Conservation (phyloP, 129 eudicot genomes). For the carrot (Daucus carota) region DH1_v3.0 NC_030383.2:51858501-51859000, state of each 20-base stretch:
- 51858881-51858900: constrained; percentile 78
- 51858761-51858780: constrained; percentile 97
- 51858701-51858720: background rate
- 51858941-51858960: background rate
- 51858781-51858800: constrained; percentile 94
- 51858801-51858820: constrained; percentile 95
- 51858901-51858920: constrained; percentile 95
- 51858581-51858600: constrained; percentile 94
- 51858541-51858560: constrained; percentile 97
- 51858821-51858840: constrained; percentile 97
- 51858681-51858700: background rate
- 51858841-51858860: constrained; percentile 98
- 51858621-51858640: constrained; percentile 94
- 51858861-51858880: constrained; percentile 95
- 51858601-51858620: constrained; percentile 94
- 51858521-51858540: constrained; percentile 83
- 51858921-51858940: background rate
- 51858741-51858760: background rate
- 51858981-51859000: background rate
- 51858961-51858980: no score
- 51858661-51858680: constrained; percentile 58
- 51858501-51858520: constrained; percentile 24
- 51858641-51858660: constrained; percentile 97
- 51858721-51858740: background rate
- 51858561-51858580: constrained; percentile 90